These are phyloP conservation scores for Eucalyptus erythrocorys DNA, from an alignment of 345 rosid genomes.

Conservation along the genomic window DNA sequence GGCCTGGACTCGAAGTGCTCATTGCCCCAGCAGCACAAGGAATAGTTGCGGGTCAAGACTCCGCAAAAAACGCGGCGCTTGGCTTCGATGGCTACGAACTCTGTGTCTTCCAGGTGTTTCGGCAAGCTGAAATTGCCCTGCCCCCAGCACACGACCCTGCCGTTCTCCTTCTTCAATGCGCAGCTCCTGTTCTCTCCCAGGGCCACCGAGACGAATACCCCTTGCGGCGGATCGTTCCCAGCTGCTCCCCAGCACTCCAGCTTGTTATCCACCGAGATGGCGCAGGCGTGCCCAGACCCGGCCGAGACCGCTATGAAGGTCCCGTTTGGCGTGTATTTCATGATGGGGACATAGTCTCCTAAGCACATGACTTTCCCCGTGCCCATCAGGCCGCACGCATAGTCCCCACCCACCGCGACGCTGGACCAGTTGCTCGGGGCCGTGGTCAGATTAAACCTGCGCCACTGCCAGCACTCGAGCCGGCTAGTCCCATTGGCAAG, in stretches of 20 bases:
- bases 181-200: constrained; percentile 54
- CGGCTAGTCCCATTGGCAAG: not conserved
- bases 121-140: constrained; percentile 36
- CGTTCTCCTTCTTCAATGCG: constrained; percentile 24
- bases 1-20: constrained; percentile 3
- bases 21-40: constrained; percentile 65
- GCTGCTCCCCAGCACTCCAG: constrained; percentile 48
- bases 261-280: constrained; percentile 1
- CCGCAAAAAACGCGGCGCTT: constrained; percentile 58
- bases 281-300: constrained; percentile 54
- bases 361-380: constrained; percentile 9
- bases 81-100: constrained; percentile 37
- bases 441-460: not conserved
- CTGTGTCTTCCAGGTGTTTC: not conserved
- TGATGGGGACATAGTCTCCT: not conserved
- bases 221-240: not conserved
- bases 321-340: not conserved
- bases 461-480: constrained; percentile 55
- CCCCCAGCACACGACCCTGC: constrained; percentile 60
- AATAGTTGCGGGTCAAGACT: constrained; percentile 4
- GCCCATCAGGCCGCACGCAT: constrained; percentile 39
- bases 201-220: constrained; percentile 34
- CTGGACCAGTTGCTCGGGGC: not conserved
- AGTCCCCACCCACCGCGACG: constrained; percentile 45
- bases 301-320: constrained; percentile 28